These are phyloP conservation scores for Globisporangium splendens DNA, from an alignment of 352 stramenopile genomes.

Conservation along the genomic window DNA sequence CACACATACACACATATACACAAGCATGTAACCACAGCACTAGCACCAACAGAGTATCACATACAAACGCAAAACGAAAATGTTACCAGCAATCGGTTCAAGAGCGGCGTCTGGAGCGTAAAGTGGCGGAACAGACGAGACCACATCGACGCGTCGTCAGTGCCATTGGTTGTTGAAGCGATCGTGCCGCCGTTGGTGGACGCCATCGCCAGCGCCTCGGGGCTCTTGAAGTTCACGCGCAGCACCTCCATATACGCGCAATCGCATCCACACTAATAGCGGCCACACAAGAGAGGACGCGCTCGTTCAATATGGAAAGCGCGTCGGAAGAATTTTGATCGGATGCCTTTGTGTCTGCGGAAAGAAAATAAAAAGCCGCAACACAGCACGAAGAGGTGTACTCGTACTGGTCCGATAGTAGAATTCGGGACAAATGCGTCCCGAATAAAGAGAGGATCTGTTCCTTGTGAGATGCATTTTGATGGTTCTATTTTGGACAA, in stretches of 20 bases:
- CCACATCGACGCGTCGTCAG: slow-evolving; percentile 30
- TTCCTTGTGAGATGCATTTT: no score
- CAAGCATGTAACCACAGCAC: neutral
- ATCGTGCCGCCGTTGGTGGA: neutral
- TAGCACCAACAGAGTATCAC: neutral
- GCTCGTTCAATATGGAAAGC: no score
- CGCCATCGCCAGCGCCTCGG: slow-evolving; percentile 1
- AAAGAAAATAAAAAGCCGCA: no score
- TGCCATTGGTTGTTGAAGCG: neutral
- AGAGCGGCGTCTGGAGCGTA: slow-evolving; percentile 18
- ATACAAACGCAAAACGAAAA: neutral
- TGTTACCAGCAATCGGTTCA: slow-evolving; percentile 44
- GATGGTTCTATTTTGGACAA: no score
- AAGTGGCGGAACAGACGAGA: slow-evolving; percentile 54
- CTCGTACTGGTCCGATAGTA: no score
- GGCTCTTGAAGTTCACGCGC: slow-evolving; percentile 13
- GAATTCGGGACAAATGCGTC: no score
- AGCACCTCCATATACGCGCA: slow-evolving; percentile 14
- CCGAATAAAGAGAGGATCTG: no score
- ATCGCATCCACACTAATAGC: neutral
- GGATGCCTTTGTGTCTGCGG: no score
- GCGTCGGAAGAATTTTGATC: no score
- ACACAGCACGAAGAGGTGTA: no score
- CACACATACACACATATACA: neutral
- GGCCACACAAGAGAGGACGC: no score